phyloP scores from a whole-genome alignment of 495 filamentous ascomycete species.

The Cercophora sp. region DNA sequence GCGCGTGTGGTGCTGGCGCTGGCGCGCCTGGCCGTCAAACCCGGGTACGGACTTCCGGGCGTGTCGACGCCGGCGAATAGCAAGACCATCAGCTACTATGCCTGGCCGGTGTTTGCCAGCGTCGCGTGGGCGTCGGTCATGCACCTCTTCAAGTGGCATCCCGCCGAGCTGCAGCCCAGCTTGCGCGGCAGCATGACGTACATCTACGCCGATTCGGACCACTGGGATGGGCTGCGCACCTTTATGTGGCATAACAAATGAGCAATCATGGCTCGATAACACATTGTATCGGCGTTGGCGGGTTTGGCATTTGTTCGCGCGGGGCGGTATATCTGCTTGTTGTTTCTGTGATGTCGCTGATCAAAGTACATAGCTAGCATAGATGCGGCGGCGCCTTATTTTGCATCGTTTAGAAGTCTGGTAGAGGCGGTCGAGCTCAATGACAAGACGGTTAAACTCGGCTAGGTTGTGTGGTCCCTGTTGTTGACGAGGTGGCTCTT shows the following conservation, averaged over 20 bases:
- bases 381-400: neutral
- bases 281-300: conserved; percentile 11
- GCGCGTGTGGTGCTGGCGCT: conserved; percentile 81
- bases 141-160: conserved; percentile 91
- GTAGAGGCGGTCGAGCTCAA: no score
- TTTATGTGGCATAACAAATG: conserved; percentile 83
- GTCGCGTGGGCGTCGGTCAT: conserved; percentile 89
- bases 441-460: no score
- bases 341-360: neutral
- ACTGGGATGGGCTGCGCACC: conserved; percentile 77
- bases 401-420: neutral
- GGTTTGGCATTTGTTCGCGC: neutral
- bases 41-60: conserved; percentile 43
- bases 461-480: no score
- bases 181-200: conserved; percentile 96
- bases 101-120: conserved; percentile 88
- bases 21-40: conserved; percentile 76
- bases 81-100: conserved; percentile 57
- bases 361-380: no score
- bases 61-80: conserved; percentile 36
- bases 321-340: conserved; percentile 1
- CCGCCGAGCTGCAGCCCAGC: conserved; percentile 82
- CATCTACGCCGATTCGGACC: conserved; percentile 81
- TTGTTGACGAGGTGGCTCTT: no score
- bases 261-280: neutral